Conservation (phyloP, 768 basidiomycete genomes). For the Tricholoma matsutake region DNA sequence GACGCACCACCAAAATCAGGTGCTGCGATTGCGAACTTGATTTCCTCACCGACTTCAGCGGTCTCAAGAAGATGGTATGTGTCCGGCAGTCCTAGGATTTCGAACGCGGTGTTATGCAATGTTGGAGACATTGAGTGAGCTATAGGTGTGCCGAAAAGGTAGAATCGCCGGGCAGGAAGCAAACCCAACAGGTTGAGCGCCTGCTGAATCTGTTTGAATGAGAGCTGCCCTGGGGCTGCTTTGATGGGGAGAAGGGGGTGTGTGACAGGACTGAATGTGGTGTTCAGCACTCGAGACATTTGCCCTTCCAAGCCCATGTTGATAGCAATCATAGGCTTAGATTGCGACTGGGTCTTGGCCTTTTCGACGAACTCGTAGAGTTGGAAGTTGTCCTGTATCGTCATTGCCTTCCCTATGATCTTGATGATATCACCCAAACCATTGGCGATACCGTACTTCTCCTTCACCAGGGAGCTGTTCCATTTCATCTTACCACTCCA, state of each 20-base stretch:
- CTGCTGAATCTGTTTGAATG: constrained; percentile 81
- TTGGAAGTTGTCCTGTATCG: constrained; percentile 73
- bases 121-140: constrained; percentile 88
- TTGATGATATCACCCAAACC: constrained; percentile 87
- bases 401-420: constrained; percentile 81
- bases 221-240: constrained; percentile 92
- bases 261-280: constrained; percentile 84
- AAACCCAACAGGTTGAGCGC: constrained; percentile 81
- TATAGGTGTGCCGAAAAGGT: constrained; percentile 89
- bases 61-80: constrained; percentile 80
- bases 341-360: constrained; percentile 35
- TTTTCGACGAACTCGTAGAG: constrained; percentile 69
- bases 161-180: constrained; percentile 71
- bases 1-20: constrained; percentile 91
- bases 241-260: constrained; percentile 82
- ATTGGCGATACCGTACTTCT: constrained; percentile 66
- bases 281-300: constrained; percentile 84
- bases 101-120: constrained; percentile 88
- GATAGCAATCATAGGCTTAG: constrained; percentile 89
- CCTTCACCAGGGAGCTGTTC: constrained; percentile 62
- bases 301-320: constrained; percentile 92
- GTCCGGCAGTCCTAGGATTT: constrained; percentile 80
- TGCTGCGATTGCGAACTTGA: constrained; percentile 58
- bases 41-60: constrained; percentile 54
- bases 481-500: constrained; percentile 85